Evolutionary conservation across 1,139 yeast genomes (phyloP).

Genomic region (Taphrina sp.): DNA sequence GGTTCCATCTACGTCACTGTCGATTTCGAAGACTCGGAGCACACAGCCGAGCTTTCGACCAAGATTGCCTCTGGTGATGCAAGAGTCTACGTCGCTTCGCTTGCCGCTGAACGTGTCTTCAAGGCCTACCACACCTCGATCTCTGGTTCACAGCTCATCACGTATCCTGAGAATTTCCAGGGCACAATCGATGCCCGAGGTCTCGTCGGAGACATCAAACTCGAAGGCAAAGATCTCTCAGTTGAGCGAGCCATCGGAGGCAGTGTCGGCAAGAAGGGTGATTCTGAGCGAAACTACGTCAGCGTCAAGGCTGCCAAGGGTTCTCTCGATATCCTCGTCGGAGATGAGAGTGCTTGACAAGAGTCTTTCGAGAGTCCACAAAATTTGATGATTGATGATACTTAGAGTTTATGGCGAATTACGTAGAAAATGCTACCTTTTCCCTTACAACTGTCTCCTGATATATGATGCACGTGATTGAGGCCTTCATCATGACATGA

Average conservation of each 20-base stretch:
- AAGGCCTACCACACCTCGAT: conserved; percentile 26
- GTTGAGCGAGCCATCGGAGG: conserved; percentile 26
- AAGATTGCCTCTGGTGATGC: conserved; percentile 32
- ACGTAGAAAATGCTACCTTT: too few relatives aligned
- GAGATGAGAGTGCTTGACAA: too few relatives aligned
- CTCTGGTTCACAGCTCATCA: conserved; percentile 21
- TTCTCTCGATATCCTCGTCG: conserved; percentile 21
- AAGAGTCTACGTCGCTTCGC: conserved; percentile 20
- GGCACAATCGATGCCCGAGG: conserved; percentile 30
- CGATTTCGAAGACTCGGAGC: conserved; percentile 2
- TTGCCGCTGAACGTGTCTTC: conserved; percentile 16
- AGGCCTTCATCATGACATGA: too few relatives aligned
- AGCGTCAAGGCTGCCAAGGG: conserved; percentile 32
- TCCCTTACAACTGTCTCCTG: too few relatives aligned
- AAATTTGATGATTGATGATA: too few relatives aligned
- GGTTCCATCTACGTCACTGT: conserved; percentile 22
- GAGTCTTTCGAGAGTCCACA: too few relatives aligned
- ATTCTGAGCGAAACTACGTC: conserved; percentile 16
- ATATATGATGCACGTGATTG: too few relatives aligned
- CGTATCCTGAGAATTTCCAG: conserved; percentile 26
- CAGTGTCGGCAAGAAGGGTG: conserved; percentile 29
- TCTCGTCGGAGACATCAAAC: conserved; percentile 27
- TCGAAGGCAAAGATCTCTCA: conserved; percentile 22
- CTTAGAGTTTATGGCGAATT: too few relatives aligned
- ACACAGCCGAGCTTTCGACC: conserved; percentile 20